Evolutionary conservation across 306 rosid species (phyloP).

Genomic region (Citrullus mucosospermus): DNA sequence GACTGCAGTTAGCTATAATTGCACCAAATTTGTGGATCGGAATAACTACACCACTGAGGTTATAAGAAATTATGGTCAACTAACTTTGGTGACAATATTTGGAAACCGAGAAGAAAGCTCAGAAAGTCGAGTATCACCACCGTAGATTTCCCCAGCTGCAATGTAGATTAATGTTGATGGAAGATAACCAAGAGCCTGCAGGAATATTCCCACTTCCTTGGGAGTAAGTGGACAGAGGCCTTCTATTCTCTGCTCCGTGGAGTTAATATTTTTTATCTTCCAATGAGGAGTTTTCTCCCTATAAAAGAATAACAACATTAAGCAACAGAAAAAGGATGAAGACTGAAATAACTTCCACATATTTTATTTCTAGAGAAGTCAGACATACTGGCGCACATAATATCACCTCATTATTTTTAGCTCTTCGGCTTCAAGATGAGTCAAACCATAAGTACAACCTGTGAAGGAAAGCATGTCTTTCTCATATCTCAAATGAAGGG

Average conservation of each 20-base stretch:
- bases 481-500: conserved; percentile 92
- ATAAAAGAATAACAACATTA: conserved; percentile 12
- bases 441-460: conserved; percentile 80
- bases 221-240: conserved; percentile 93
- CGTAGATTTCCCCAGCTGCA: conserved; percentile 95
- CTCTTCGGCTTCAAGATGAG: conserved; percentile 69
- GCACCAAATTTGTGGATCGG: conserved; percentile 12
- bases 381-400: conserved; percentile 4
- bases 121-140: conserved; percentile 52
- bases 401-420: conserved; percentile 77
- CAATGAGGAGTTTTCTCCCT: conserved; percentile 87
- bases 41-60: conserved; percentile 9
- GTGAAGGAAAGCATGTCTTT: conserved; percentile 94
- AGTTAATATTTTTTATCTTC: conserved; percentile 73
- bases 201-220: conserved; percentile 83
- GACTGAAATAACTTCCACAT: background rate
- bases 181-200: conserved; percentile 74
- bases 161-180: conserved; percentile 65
- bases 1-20: conserved; percentile 12
- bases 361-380: background rate
- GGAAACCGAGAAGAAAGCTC: conserved; percentile 82
- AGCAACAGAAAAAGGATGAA: background rate
- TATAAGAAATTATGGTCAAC: conserved; percentile 2
- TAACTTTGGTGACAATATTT: conserved; percentile 56
- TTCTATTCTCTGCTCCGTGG: conserved; percentile 70